A percentile compares a stretch with the other conserved stretches of the same genome.
phyloP scores from a whole-genome alignment of 306 rosid genomes.

The Cajanus cajan region DNA sequence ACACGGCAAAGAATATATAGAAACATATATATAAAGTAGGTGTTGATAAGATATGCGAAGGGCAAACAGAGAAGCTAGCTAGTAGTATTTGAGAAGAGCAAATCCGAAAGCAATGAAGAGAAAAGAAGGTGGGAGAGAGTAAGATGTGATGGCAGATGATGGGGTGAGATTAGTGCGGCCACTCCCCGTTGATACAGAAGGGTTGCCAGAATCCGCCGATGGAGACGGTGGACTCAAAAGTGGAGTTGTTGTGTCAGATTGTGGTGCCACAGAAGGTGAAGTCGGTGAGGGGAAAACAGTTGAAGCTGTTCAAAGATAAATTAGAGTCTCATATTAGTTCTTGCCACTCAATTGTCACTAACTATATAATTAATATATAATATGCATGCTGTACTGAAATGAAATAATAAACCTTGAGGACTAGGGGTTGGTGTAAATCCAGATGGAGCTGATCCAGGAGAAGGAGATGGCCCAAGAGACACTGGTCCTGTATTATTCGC shows the following conservation, averaged over 20 bases:
- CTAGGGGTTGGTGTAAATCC: slow-evolving; percentile 53
- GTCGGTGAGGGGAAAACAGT: slow-evolving; percentile 41
- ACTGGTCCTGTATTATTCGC: slow-evolving; percentile 48
- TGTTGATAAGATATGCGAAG: neutral
- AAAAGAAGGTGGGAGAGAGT: slow-evolving; percentile 40
- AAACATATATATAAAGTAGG: neutral
- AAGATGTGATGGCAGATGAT: slow-evolving; percentile 49
- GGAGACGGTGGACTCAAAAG: slow-evolving; percentile 50
- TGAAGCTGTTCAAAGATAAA: slow-evolving; percentile 47
- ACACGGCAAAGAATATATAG: slow-evolving; percentile 26
- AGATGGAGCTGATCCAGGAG: slow-evolving; percentile 53
- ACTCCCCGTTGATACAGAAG: slow-evolving; percentile 50
- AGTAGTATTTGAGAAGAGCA: slow-evolving; percentile 42
- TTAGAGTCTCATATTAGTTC: neutral
- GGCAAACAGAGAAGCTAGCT: slow-evolving; percentile 17
- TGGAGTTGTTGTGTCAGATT: slow-evolving; percentile 41
- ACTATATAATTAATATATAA: no score
- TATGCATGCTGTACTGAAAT: neutral
- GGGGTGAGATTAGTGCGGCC: slow-evolving; percentile 63
- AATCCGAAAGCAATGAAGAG: slow-evolving; percentile 44
- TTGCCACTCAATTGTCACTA: neutral
- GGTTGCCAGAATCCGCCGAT: slow-evolving; percentile 44
- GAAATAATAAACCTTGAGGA: slow-evolving; percentile 52
- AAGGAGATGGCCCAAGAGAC: slow-evolving; percentile 48
- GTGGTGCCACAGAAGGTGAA: slow-evolving; percentile 59